These are phyloP conservation scores for Metschnikowia lunata DNA, from an alignment of 805 yeast genomes.

Conservation along the genomic window DNA sequence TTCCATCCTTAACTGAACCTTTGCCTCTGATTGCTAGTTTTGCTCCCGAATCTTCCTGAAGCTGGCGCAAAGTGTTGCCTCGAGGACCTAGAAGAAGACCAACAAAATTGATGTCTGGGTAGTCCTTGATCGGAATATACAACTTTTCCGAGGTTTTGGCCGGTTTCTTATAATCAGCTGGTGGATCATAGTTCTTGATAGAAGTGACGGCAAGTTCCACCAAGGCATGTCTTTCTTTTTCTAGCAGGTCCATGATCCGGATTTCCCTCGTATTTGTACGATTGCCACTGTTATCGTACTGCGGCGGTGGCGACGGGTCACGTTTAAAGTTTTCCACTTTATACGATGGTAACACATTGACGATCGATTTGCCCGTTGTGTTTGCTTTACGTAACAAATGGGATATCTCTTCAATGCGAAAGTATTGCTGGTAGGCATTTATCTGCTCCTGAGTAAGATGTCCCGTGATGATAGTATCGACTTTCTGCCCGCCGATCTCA, in stretches of 20 bases:
- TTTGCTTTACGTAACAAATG: constrained; percentile 43
- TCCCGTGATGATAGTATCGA: constrained; percentile 36
- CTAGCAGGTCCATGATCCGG: constrained; percentile 45
- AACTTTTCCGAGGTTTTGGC: constrained; percentile 70
- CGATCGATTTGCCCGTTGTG: constrained; percentile 21
- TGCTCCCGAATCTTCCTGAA: constrained; percentile 86
- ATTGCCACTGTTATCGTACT: constrained; percentile 76
- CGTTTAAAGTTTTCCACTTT: constrained; percentile 35
- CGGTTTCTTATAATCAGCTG: constrained; percentile 71
- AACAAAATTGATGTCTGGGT: constrained; percentile 89
- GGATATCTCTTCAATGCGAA: constrained; percentile 78
- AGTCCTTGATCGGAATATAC: constrained; percentile 77
- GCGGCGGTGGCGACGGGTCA: constrained; percentile 91
- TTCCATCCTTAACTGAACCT: constrained; percentile 94
- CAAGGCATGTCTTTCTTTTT: constrained; percentile 73
- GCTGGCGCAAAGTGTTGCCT: constrained; percentile 78
- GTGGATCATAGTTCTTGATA: constrained; percentile 77
- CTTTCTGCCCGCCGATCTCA: constrained; percentile 13
- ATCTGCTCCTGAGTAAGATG: constrained; percentile 64
- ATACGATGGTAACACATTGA: constrained; percentile 46
- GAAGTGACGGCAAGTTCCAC: constrained; percentile 70
- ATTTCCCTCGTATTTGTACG: constrained; percentile 82
- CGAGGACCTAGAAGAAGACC: constrained; percentile 93
- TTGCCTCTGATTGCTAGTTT: constrained; percentile 87
- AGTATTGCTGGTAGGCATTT: constrained; percentile 63